Evolutionary conservation across 257 asterid species (phyloP).

Genomic region (Linderniella brevidens): DNA sequence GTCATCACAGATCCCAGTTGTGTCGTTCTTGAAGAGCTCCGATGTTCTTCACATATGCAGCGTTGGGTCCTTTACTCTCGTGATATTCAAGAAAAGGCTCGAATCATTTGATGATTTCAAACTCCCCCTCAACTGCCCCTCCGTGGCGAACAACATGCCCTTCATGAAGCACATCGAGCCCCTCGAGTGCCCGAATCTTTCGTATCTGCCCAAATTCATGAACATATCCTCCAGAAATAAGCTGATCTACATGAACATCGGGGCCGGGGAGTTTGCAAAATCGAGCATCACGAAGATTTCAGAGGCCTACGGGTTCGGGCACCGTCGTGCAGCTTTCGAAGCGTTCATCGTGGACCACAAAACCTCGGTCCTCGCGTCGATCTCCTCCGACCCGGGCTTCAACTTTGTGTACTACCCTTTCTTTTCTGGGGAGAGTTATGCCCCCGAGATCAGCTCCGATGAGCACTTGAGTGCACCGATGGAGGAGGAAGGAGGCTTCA

Average conservation of each 20-base stretch:
- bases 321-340: slow-evolving; percentile 23
- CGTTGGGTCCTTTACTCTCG: slow-evolving; percentile 28
- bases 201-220: slow-evolving; percentile 49
- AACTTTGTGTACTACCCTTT: slow-evolving; percentile 59
- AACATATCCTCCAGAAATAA: slow-evolving; percentile 64
- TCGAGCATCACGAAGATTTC: slow-evolving; percentile 22
- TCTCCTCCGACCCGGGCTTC: slow-evolving; percentile 48
- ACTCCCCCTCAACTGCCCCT: slow-evolving; percentile 57
- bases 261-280: slow-evolving; percentile 53
- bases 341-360: slow-evolving; percentile 60
- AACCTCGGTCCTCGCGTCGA: slow-evolving; percentile 45
- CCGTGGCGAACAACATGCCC: slow-evolving; percentile 35
- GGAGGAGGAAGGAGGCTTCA: slow-evolving; percentile 57
- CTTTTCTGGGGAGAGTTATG: slow-evolving; percentile 23
- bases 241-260: slow-evolving; percentile 51
- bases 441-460: slow-evolving; percentile 23
- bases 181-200: slow-evolving; percentile 15
- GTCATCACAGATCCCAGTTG: slow-evolving; percentile 13
- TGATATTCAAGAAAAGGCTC: slow-evolving; percentile 49
- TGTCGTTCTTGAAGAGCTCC: slow-evolving; percentile 45
- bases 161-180: slow-evolving; percentile 57
- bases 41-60: slow-evolving; percentile 40
- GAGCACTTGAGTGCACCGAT: slow-evolving; percentile 44
- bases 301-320: slow-evolving; percentile 26
- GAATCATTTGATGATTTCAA: slow-evolving; percentile 27